Conservation (phyloP, 495 filamentous ascomycete genomes). For the Penicillium verhagenii region DNA sequence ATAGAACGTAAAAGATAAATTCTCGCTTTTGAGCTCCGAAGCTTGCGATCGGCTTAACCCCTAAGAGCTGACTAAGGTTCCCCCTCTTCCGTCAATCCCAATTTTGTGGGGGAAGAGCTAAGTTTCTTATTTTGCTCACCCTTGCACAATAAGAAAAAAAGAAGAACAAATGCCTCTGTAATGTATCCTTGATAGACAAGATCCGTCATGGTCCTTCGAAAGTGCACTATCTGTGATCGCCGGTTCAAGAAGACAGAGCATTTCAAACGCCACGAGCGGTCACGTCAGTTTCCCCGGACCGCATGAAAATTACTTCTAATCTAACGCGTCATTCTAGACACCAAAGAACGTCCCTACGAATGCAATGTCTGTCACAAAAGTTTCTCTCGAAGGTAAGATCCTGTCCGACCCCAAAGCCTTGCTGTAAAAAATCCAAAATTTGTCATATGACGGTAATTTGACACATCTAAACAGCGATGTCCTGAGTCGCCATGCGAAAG, state of each 20-base stretch:
- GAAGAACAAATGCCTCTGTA: not conserved
- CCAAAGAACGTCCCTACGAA: conserved; percentile 54
- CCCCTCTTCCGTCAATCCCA: not conserved
- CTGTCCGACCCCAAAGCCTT: not conserved
- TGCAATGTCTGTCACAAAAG: conserved; percentile 53
- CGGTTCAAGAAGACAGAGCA: conserved; percentile 57
- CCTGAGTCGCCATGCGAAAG: conserved; percentile 51
- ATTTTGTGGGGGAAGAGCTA: not conserved
- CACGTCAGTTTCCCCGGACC: conserved; percentile 38
- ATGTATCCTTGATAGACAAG: not conserved
- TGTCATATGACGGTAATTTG: conserved; percentile 8
- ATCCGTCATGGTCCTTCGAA: conserved; percentile 47
- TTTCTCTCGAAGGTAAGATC: conserved; percentile 50
- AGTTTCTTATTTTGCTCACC: not conserved
- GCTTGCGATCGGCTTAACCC: not conserved
- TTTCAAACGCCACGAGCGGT: conserved; percentile 54
- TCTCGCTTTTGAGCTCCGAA: not conserved
- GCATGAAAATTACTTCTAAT: not conserved
- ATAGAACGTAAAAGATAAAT: not conserved
- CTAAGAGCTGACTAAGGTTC: not conserved
- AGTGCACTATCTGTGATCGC: conserved; percentile 52
- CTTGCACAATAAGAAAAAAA: not conserved
- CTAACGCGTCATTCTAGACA: conserved; percentile 33
- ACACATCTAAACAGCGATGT: conserved; percentile 43
- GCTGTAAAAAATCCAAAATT: not conserved